Evolutionary conservation across 441 rosid genomes (phyloP), one percentile per base, ranked within the genome.

Genomic region (Geranium incanum): DNA sequence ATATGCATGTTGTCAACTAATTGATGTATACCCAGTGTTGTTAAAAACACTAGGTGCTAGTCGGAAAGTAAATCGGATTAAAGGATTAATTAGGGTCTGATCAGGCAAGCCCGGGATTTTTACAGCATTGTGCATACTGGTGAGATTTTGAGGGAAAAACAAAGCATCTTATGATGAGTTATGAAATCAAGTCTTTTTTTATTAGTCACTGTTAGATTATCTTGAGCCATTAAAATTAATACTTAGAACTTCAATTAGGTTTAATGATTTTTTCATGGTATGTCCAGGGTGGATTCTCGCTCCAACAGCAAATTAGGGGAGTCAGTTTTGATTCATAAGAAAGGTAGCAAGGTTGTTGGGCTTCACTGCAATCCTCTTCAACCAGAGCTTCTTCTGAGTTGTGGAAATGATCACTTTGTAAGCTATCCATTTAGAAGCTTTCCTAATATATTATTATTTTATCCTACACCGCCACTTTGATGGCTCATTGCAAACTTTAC

Each of bases 361-460:
- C 90, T 94, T 28, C 96, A 94, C 73, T 88, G 97, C 83, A 92
- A 91, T 84, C 97, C 96, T 28, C 80, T 89, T 72, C 98, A 90
- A 63, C 95, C 96, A 0, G 97, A 88, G 77, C 88, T 93, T 78
- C 82, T 91, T 57, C 81, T 94, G 77, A 94, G 95, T 73, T 90
- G 95, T 77, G 98, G 98, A 74, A 94, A 94, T 55, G 98, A 94
- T 86, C 96, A 91, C 83, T 91, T 84, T 80, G 98, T 94, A 83
- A 87, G 98, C 71, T 72, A 2, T 50, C 41, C 52, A 33, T 65
- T 55, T 64, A 15, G 52, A 37, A 37, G 36, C 3, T 5, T 15
- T 69, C 28, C 60, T 52, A 52, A 33, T 65, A 18, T 2, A 55
- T 9, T 52, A 43, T 39, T 50, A 36, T 66, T 43, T 64, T 5